Evolutionary conservation across 768 basidiomycete species (phyloP), one percentile per base, ranked within the genome.

Genomic region (Xerocomellus dryophilus): DNA sequence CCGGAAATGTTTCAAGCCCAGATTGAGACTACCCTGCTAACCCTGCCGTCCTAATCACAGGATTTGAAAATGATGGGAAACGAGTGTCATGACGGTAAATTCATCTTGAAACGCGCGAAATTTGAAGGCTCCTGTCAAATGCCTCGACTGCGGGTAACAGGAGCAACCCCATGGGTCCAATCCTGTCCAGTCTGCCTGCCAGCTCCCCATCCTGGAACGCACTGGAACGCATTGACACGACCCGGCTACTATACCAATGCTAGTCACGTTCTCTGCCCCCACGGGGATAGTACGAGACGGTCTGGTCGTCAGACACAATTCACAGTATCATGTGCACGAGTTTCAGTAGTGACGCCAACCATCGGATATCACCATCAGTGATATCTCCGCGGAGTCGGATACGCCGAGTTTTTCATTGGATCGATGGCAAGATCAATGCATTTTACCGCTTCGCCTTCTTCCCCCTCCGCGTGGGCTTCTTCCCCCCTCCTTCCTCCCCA

Each of bases 401-500:
- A 41, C 27, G 17, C 34, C 18, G 31, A 27, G 9, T 3, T 23
- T 47, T 14, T 35, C 40, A 21, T 56, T 11, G 18, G 56, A 54
- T 54, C 46, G 38, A 51, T 25, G 43, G n/a, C 31, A 17, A 14
- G 42, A 18, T 36, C 38, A 15, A 47, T 32, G 10, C 14, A 35
- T 35, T 10, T 17, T 54, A 73, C 53, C 71, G 68, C 59, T 70
- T 77, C 47, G 58, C 56, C 61, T 77, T 78, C 62, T 78, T 79
- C 15, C 74, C 65, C 51, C 71, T 69, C 41, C 78, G 76, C 56
- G 80, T 77, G 34, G 73, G 67, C 62, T 83, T 85, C 71, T 81
- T 72, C 79, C 23, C 71, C 43, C 51, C 64, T 42, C 68, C 56
- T 73, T 73, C 50, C 63, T 66, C 47, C 62, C 69, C 66, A 23